Evolutionary conservation across 192 early-diverging fungal species (phyloP).

Genomic region (Dissophora globulifera): DNA sequence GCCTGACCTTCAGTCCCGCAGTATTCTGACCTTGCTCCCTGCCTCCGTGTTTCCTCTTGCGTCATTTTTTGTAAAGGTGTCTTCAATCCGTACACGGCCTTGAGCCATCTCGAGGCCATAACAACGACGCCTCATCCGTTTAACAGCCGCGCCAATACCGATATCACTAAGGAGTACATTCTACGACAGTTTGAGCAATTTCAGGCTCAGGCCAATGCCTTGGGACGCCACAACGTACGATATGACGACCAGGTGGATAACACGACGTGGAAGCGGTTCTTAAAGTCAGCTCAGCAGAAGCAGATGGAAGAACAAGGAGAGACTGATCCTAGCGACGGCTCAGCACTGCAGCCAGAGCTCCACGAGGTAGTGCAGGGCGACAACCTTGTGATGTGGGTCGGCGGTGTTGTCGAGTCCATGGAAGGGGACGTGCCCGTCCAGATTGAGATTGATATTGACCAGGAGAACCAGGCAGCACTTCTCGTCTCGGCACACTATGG

Average conservation of each 20-base stretch:
- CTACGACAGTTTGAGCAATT: conserved; percentile 22
- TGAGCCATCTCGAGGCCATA: conserved; percentile 34
- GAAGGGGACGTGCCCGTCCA: conserved; percentile 32
- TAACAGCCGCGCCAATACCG: conserved; percentile 38
- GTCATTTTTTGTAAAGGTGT: background rate
- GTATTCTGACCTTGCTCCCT: no score
- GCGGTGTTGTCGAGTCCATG: conserved; percentile 29
- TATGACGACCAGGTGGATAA: conserved; percentile 27
- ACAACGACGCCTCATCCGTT: conserved; percentile 43
- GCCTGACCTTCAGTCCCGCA: background rate
- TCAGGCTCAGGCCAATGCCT: conserved; percentile 30
- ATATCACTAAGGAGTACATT: conserved; percentile 34
- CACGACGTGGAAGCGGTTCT: conserved; percentile 17
- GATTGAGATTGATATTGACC: conserved; percentile 46
- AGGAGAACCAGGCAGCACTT: conserved; percentile 56
- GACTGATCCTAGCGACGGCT: background rate
- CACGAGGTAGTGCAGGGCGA: conserved; percentile 34
- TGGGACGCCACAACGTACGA: conserved; percentile 47
- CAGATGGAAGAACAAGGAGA: conserved; percentile 17
- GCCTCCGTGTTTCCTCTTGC: background rate
- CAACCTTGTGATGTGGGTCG: conserved; percentile 48
- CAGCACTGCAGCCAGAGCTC: background rate
- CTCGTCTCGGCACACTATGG: conserved; percentile 75
- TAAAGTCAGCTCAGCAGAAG: conserved; percentile 15
- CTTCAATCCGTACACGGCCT: conserved; percentile 46